Percentiles rank a stretch among this genome's conserved stretches.
phyloP scores from a whole-genome alignment of 2,329 filamentous ascomycete species.

The Penicillium olsonii region DNA sequence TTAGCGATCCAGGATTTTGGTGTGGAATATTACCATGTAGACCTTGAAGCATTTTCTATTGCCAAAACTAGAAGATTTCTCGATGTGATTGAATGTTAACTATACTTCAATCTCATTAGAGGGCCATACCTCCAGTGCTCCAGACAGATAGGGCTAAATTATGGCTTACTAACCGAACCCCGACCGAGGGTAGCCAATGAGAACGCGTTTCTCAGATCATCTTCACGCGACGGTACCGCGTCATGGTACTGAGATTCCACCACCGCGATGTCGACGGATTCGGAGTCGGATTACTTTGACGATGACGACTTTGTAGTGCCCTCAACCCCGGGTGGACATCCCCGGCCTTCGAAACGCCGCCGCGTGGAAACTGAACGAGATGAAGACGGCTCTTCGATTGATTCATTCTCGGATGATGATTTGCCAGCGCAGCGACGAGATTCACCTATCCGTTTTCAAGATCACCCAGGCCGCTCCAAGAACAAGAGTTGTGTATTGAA shows the following conservation, averaged over 20 bases:
- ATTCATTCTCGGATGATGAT: slow-evolving; percentile 25
- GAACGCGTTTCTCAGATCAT: background rate
- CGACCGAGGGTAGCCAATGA: background rate
- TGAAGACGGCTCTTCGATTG: slow-evolving; percentile 18
- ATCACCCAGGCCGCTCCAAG: slow-evolving; percentile 31
- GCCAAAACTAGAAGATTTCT: too few relatives aligned
- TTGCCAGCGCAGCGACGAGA: slow-evolving; percentile 13
- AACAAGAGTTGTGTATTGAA: slow-evolving; percentile 46
- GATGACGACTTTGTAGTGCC: slow-evolving; percentile 34
- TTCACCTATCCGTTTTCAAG: slow-evolving; percentile 21
- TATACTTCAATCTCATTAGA: too few relatives aligned
- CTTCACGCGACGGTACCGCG: slow-evolving; percentile 3
- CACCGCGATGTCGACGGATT: slow-evolving; percentile 32
- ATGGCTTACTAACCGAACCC: background rate
- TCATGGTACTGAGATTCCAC: slow-evolving; percentile 1
- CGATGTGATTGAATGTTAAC: too few relatives aligned
- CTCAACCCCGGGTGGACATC: slow-evolving; percentile 19
- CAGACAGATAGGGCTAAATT: background rate
- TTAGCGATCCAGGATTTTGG: too few relatives aligned
- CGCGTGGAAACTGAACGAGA: slow-evolving; percentile 29
- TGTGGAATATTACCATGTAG: too few relatives aligned
- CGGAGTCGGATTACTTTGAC: slow-evolving; percentile 33
- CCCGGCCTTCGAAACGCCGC: slow-evolving; percentile 37
- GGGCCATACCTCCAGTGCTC: too few relatives aligned
- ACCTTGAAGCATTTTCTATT: too few relatives aligned